Evolutionary conservation across 2,329 filamentous ascomycete genomes (phyloP).

Genomic region (Trichoderma afroharzianum): DNA sequence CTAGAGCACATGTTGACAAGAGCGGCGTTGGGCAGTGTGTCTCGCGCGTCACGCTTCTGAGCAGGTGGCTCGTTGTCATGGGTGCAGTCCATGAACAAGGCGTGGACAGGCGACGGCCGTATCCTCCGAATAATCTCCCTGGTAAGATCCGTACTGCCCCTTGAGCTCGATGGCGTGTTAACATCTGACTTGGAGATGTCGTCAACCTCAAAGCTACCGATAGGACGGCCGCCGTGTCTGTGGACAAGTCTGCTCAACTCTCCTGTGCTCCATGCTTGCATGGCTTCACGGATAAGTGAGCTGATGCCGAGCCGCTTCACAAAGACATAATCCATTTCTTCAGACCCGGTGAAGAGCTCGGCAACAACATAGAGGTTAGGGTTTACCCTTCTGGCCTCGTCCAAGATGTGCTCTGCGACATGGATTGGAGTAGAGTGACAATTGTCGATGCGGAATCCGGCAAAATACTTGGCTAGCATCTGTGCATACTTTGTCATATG

Average conservation of each 20-base stretch:
- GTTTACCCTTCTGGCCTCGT: constrained; percentile 83
- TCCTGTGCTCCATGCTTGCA: constrained; percentile 95
- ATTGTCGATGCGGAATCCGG: constrained; percentile 95
- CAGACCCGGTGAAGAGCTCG: constrained; percentile 91
- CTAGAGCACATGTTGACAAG: constrained; percentile 95
- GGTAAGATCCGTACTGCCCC: constrained; percentile 35
- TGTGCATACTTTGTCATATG: constrained; percentile 92
- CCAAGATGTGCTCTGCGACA: constrained; percentile 90
- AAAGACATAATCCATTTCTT: constrained; percentile 94
- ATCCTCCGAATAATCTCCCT: constrained; percentile 74
- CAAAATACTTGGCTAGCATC: constrained; percentile 90
- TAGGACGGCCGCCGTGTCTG: constrained; percentile 86
- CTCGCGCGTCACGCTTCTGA: constrained; percentile 89
- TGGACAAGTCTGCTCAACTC: constrained; percentile 93
- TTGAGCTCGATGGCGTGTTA: constrained; percentile 29
- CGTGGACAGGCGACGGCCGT: constrained; percentile 83
- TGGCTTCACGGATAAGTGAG: constrained; percentile 90
- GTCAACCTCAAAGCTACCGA: constrained; percentile 96
- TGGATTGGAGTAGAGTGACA: constrained; percentile 94
- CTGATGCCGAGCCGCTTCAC: constrained; percentile 89
- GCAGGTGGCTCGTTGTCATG: constrained; percentile 97
- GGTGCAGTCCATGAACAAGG: constrained; percentile 98
- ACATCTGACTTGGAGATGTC: constrained; percentile 65
- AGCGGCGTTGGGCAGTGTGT: constrained; percentile 90
- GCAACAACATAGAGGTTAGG: constrained; percentile 89